phyloP scores from a whole-genome alignment of 352 stramenopile species.

The Paralagenidium karlingii region DNA sequence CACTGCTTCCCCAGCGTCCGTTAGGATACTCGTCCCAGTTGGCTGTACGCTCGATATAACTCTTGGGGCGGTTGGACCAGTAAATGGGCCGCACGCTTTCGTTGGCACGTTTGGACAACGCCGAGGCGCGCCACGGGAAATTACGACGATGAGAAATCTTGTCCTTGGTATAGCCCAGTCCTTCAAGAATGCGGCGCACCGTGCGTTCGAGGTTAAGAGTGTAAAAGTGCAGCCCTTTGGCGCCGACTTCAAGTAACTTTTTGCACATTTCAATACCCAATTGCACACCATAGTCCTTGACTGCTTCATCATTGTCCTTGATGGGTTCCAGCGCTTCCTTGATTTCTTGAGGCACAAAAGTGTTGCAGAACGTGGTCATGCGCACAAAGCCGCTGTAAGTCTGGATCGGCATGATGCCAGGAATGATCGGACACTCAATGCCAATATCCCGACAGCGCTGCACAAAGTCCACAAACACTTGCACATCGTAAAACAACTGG shows the following conservation, averaged over 20 bases:
- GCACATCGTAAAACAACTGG: conserved; percentile 98
- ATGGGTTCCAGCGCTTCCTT: conserved; percentile 78
- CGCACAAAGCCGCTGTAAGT: conserved; percentile 95
- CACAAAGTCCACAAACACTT: conserved; percentile 93
- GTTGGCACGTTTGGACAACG: conserved; percentile 75
- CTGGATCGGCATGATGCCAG: conserved; percentile 99
- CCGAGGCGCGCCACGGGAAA: conserved; percentile 88
- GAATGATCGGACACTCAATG: conserved; percentile 94
- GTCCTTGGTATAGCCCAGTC: conserved; percentile 35
- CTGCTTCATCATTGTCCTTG: conserved; percentile 93
- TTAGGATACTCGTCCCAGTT: conserved; percentile 97
- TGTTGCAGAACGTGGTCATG: conserved; percentile 97
- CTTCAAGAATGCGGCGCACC: conserved; percentile 80
- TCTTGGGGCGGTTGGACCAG: conserved; percentile 97
- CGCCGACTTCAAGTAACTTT: conserved; percentile 84
- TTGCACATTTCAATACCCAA: conserved; percentile 93
- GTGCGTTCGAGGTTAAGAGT: conserved; percentile 90
- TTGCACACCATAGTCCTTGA: conserved; percentile 94
- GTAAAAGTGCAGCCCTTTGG: conserved; percentile 88
- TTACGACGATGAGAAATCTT: conserved; percentile 47
- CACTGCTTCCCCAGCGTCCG: conserved; percentile 91
- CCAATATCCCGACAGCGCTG: conserved; percentile 77
- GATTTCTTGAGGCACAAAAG: conserved; percentile 84
- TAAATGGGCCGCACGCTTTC: conserved; percentile 95
- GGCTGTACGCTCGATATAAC: conserved; percentile 95